Conservation (phyloP, 1,284 basidiomycete genomes). For the Boletus hoseneyae region DNA sequence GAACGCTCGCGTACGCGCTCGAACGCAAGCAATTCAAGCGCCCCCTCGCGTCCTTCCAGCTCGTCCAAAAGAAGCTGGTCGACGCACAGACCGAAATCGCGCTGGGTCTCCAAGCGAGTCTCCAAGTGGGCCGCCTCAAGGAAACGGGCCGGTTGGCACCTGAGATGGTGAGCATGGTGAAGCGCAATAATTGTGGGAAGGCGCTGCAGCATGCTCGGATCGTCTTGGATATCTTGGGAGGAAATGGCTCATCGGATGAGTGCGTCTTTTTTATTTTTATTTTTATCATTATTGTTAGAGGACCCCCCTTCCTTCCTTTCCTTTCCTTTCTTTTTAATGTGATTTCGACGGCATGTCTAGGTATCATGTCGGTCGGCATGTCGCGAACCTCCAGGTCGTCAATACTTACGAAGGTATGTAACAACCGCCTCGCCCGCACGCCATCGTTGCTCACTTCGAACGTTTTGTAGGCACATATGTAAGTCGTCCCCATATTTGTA, state of each 20-base stretch:
- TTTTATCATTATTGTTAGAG: not conserved
- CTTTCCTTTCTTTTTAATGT: not conserved
- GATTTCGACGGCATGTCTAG: conserved; percentile 34
- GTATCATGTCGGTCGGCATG: conserved; percentile 89
- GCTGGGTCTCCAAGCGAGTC: conserved; percentile 76
- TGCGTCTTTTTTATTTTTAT: not conserved
- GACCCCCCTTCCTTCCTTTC: too few species aligned
- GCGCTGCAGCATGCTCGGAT: conserved; percentile 78
- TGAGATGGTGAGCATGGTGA: conserved; percentile 94
- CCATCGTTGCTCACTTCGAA: conserved; percentile 7
- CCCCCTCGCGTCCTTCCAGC: conserved; percentile 92
- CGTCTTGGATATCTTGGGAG: conserved; percentile 86
- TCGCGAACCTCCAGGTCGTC: conserved; percentile 86
- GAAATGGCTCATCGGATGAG: conserved; percentile 90
- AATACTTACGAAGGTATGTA: conserved; percentile 85
- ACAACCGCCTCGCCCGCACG: not conserved
- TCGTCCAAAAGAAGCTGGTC: conserved; percentile 95
- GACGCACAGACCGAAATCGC: conserved; percentile 87
- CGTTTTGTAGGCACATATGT: conserved; percentile 31
- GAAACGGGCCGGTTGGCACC: conserved; percentile 77
- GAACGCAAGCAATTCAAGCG: conserved; percentile 89
- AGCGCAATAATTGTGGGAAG: conserved; percentile 95
- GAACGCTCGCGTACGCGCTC: conserved; percentile 81
- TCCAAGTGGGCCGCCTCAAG: conserved; percentile 89
- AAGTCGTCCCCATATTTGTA: not conserved